These are phyloP conservation scores for Elaeis oleifera DNA, from an alignment of 202 grass and related monocot genomes.

Conservation along the genomic window DNA sequence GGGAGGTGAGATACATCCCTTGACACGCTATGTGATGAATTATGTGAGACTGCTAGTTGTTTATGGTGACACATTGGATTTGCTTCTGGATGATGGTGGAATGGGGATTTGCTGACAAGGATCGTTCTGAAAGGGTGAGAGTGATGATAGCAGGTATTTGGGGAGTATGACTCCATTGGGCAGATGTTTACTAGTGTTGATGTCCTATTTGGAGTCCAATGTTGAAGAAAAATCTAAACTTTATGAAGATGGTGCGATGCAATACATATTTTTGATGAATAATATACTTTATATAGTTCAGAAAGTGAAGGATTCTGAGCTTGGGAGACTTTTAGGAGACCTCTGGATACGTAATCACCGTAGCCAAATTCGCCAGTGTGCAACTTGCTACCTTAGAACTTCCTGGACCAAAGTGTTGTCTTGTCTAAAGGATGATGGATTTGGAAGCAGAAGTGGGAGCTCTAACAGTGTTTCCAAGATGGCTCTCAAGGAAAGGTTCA, in stretches of 20 bases:
- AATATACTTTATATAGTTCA: conserved; percentile 88
- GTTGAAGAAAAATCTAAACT: conserved; percentile 67
- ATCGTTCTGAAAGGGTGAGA: conserved; percentile 28
- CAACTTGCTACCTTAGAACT: conserved; percentile 69
- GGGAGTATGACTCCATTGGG: conserved; percentile 52
- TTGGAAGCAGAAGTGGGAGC: conserved; percentile 44
- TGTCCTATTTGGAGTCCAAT: conserved; percentile 60
- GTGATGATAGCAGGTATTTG: not conserved
- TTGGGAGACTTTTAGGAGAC: conserved; percentile 73
- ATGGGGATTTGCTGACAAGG: conserved; percentile 10
- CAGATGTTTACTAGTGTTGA: conserved; percentile 51
- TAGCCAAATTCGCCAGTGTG: conserved; percentile 75
- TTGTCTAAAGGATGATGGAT: conserved; percentile 80
- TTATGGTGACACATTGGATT: conserved; percentile 49
- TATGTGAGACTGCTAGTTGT: conserved; percentile 66
- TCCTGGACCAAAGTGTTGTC: conserved; percentile 73
- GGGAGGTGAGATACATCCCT: conserved; percentile 65
- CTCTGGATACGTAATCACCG: conserved; percentile 71
- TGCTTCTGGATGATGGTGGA: conserved; percentile 37
- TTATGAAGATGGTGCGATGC: conserved; percentile 71
- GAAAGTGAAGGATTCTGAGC: conserved; percentile 93
- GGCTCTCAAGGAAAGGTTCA: conserved; percentile 89
- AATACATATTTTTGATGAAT: conserved; percentile 94
- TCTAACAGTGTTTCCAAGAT: conserved; percentile 52
- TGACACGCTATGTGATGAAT: conserved; percentile 90